Base-by-base conservation (phyloP, 352 stramenopile genomes). In the Labyrinthula sp. region DNA sequence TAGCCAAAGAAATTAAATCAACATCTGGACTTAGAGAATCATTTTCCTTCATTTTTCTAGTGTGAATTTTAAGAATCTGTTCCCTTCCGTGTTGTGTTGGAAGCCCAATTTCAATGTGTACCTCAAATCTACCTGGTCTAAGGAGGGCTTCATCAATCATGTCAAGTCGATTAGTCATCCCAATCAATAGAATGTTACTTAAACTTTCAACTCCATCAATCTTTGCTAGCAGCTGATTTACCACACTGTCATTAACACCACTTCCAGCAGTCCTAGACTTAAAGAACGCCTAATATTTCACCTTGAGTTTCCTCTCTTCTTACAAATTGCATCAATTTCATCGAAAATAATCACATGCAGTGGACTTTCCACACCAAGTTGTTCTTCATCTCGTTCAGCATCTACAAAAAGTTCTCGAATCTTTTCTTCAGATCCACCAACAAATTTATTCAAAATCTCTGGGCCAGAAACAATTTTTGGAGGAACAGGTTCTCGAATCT, bases 261-360 rank as follows among this genome's bases (percentile, higher is more conserved):
- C 87, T 96, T 39, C 84, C 72, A 57, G 92, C 83, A 29, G 72
- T 70, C 36, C 69, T 67, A 20, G 66, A 74, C n/a, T n/a, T n/a
- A n/a, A n/a, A n/a, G n/a, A n/a, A n/a, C n/a, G n/a, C n/a, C n/a
- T n/a, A n/a, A n/a, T n/a, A n/a, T n/a, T n/a, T n/a, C n/a, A n/a
- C n/a, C n/a, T n/a, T n/a, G n/a, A n/a, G n/a, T n/a, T 54, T 39
- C 90, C 90, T 63, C 91, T 78, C 36, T 77, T 56, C 61, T 95
- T 96, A 62, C 83, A 96, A 63, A 99, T 97, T 24, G 91, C 89
- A 69, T 99, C 91, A 64, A 99, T 96, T 64, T 99, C 90, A 66
- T 99, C 90, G 57, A 99, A 94, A 60, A 99, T 97, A 60, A 99
- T 93, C 59, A 98, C 95, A 62, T 99, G 90, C 37, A 99, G 73